phyloP scores from a whole-genome alignment of 208 protist species.

The Leishmania lainsoni region DNA sequence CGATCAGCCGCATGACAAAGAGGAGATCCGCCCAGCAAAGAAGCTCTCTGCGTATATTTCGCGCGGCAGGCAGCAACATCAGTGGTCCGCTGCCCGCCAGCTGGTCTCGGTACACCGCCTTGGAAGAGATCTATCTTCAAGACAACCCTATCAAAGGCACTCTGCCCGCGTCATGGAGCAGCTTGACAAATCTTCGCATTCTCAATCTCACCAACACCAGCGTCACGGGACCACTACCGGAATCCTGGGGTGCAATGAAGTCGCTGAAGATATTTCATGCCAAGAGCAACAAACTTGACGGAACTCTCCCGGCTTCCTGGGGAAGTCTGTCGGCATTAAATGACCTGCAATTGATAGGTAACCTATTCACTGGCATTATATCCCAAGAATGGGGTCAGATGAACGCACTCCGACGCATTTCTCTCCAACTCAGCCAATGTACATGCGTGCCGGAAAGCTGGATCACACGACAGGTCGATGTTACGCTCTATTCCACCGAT shows the following conservation, averaged over 20 bases:
- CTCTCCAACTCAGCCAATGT: background rate
- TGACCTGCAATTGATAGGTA: background rate
- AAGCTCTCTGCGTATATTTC: background rate
- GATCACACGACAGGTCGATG: background rate
- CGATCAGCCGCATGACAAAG: too few species aligned
- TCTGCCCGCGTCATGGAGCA: background rate
- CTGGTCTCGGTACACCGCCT: background rate
- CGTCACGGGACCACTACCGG: background rate
- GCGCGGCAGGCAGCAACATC: background rate
- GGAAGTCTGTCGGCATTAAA: background rate
- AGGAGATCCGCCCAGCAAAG: too few species aligned
- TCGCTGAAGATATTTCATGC: background rate
- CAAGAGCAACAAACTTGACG: background rate
- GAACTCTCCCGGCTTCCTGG: background rate
- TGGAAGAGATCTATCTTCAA: background rate
- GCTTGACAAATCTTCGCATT: background rate
- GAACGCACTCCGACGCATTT: background rate
- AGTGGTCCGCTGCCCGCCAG: background rate
- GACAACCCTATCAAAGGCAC: background rate
- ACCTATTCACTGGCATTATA: background rate
- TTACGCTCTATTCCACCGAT: background rate
- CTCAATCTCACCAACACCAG: conserved; percentile 2
- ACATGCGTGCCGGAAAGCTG: conserved; percentile 5
- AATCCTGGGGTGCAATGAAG: background rate
- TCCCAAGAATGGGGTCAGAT: conserved; percentile 1